Conservation (phyloP, 805 yeast genomes). For the Kurtzmaniella cleridarum region DNA sequence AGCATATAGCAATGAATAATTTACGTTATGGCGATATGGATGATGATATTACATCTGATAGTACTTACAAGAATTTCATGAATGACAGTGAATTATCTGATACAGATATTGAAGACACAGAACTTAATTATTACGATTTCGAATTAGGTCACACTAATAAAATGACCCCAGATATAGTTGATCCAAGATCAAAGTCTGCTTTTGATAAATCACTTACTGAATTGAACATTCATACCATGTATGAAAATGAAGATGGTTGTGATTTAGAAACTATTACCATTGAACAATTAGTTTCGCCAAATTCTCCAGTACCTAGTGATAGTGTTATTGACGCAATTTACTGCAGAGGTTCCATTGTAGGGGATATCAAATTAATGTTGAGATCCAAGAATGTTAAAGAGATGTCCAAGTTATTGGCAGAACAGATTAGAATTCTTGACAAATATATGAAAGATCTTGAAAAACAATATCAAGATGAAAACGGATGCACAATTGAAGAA, state of each 20-base stretch:
- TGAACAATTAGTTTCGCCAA: constrained; percentile 52
- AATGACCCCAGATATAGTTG: constrained; percentile 12
- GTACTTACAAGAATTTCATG: background rate
- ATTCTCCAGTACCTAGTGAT: constrained; percentile 52
- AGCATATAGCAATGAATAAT: background rate
- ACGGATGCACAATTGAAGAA: background rate
- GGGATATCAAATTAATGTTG: constrained; percentile 60
- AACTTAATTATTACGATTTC: constrained; percentile 15
- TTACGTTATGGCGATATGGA: background rate
- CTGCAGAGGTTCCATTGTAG: constrained; percentile 55
- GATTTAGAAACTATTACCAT: constrained; percentile 34
- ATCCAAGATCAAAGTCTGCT: constrained; percentile 31
- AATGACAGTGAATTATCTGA: constrained; percentile 4
- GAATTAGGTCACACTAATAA: constrained; percentile 27
- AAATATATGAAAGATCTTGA: constrained; percentile 19
- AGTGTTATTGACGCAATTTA: constrained; percentile 52
- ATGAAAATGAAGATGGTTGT: constrained; percentile 14
- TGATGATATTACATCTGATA: background rate
- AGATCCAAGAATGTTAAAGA: constrained; percentile 51
- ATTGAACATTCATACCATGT: constrained; percentile 3
- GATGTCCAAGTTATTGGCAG: constrained; percentile 37
- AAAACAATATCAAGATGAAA: constrained; percentile 8
- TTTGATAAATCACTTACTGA: constrained; percentile 23
- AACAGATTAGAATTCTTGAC: constrained; percentile 23
- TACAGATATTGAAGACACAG: background rate